Base-by-base conservation (phyloP, 306 rosid genomes). In the Dryas alaskensis region DNA sequence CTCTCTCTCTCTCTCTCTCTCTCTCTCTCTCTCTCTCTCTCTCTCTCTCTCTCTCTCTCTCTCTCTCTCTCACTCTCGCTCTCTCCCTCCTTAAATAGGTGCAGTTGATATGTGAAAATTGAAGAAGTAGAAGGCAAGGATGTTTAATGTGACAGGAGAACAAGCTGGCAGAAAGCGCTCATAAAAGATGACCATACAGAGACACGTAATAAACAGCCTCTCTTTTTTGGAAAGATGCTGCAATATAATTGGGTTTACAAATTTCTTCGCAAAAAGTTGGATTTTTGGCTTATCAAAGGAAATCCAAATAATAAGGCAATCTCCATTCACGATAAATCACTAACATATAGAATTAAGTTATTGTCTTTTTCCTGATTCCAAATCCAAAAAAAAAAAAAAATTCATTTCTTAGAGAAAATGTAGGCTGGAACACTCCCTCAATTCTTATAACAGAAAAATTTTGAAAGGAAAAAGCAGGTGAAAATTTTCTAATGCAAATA, bases 191-290 rank as follows among this genome's bases (percentile, higher is more conserved):
- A 53, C 11, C 16, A 27, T 11, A 51, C 31, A 69, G 8, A 55
- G 60, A 69, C 77, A 57, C 42, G 6, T 60, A 62, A 59, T 39
- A 37, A 48, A 42, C 68, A 25, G 66, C 75, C 78, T 60, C 61
- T 62, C 79, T 39, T 67, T 42, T 70, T 27, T 54, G 78, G 76
- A 73, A 81, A 61, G 60, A 73, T 45, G 72, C 50, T 11, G 65
- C 58, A 49, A 48, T 16, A 63, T 47, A 63, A 73, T 58, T 22
- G 42, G 67, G 43, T 57, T 43, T 42, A 19, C 25, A 49, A 12
- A 37, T 22, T 13, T 65, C n/a, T 66, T 59, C 59, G 25, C 16
- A 78, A 57, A 72, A 51, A 46, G 16, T 65, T 10, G 44, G 48
- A 22, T 14, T 31, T 46, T n/a, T 25, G 45, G 49, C n/a, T 67